Base-by-base conservation (phyloP, 176 grass and related monocot genomes). In the Musa schizocarpa region DNA sequence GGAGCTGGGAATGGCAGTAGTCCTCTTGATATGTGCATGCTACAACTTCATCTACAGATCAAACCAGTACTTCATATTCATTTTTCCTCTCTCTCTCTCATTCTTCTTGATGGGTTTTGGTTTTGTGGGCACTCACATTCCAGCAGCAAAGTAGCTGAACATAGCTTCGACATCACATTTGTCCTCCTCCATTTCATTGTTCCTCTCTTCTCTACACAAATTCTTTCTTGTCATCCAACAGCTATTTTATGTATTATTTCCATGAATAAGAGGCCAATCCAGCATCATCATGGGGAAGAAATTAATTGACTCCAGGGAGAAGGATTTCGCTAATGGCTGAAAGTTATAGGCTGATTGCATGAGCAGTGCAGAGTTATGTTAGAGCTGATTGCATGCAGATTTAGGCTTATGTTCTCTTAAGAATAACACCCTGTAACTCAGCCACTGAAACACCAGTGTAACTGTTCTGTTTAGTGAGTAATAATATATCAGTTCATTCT, bases 71-170 rank as follows among this genome's bases (percentile, higher is more conserved):
- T 83, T 88, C 74, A 26, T 82, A 29, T 93, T 82, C 80, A 86
- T 88, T 48, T 88, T 86, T 71, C 87, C 89, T 48, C 91, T 86
- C 72, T 82, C 91, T 29, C 75, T 82, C 19, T 81, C 91, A 34
- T 93, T 88, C 86, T 11, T 81, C 57, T 14, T 83, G 16, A 74
- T 93, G 9, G 91, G 91, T 12, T 85, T 88, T 62, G 91, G 91
- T 83, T 93, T 87, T 69, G 85, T 87, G 76, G 91, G 91, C 54
- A 85, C 82, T 8, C 74, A 75, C 74, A 82, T 85, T 61, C 76
- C 86, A 22, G 86, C 34, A 81, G 78, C 86, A 71, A 80, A 88
- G 69, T 13, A 84, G n/a, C 9, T 48, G 8, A 65, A 52, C 49
- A 5, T 20, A 64, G 26, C 22, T 5, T 43, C 4, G 3, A 5